phyloP scores from a whole-genome alignment of 2,329 filamentous ascomycete species.

The Pyrenophora graminea region DNA sequence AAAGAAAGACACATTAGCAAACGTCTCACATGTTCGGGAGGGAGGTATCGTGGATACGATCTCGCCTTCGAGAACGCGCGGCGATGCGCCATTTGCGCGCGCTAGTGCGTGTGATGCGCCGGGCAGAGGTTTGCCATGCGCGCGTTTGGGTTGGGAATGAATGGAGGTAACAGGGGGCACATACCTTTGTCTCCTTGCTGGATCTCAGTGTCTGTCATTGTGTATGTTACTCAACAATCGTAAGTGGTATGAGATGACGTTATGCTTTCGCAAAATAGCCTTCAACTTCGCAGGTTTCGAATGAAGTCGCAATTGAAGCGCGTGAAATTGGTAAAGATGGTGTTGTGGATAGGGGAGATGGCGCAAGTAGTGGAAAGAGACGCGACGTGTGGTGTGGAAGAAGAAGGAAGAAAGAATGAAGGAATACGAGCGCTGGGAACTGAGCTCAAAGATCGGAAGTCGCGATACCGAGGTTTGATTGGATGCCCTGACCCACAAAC shows the following conservation, averaged over 20 bases:
- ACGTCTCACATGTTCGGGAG: not conserved
- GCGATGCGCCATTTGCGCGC: slow-evolving; percentile 5
- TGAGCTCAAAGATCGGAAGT: slow-evolving; percentile 38
- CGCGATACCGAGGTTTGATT: slow-evolving; percentile 35
- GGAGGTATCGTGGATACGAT: slow-evolving; percentile 28
- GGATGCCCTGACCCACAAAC: slow-evolving; percentile 15
- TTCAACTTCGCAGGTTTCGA: slow-evolving; percentile 26
- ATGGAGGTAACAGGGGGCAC: slow-evolving; percentile 1
- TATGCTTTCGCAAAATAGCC: slow-evolving; percentile 27
- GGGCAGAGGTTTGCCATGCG: not conserved
- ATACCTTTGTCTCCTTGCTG: slow-evolving; percentile 46
- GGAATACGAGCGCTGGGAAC: slow-evolving; percentile 23
- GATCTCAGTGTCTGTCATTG: slow-evolving; percentile 43
- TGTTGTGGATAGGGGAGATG: slow-evolving; percentile 26
- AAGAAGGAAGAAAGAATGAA: slow-evolving; percentile 26
- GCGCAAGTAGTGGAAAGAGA: slow-evolving; percentile 24
- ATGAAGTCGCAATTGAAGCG: slow-evolving; percentile 31
- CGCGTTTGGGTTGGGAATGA: not conserved
- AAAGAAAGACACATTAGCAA: slow-evolving; percentile 8
- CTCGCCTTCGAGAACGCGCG: slow-evolving; percentile 23
- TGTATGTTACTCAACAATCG: slow-evolving; percentile 21
- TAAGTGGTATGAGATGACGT: slow-evolving; percentile 36
- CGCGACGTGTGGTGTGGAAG: slow-evolving; percentile 25
- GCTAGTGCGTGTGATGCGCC: slow-evolving; percentile 7
- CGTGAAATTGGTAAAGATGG: slow-evolving; percentile 19